phyloP scores from a whole-genome alignment of 2,329 filamentous ascomycete genomes.

The Sporothrix pseudoabietina region DNA sequence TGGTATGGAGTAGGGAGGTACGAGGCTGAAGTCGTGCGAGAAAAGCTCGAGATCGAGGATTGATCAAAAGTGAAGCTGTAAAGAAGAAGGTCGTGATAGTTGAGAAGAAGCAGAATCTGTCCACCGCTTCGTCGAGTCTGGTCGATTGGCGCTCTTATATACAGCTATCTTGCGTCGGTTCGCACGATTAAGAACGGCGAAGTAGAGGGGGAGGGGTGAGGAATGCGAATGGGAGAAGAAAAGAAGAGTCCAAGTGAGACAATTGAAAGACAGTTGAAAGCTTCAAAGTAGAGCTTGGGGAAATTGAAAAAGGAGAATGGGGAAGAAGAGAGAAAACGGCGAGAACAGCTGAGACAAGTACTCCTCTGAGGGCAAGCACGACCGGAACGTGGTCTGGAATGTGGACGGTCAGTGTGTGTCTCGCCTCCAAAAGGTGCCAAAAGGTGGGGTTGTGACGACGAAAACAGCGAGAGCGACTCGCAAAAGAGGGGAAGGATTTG shows the following conservation, averaged over 20 bases:
- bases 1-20: not conserved
- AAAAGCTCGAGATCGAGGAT: not conserved
- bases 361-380: not conserved
- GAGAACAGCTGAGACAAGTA: not conserved
- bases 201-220: not conserved
- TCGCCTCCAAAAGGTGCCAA: constrained; percentile 17
- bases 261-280: constrained; percentile 9
- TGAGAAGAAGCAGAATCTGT: not conserved
- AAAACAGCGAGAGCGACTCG: constrained; percentile 21
- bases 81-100: not conserved
- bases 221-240: constrained; percentile 15
- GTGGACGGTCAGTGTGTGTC: not conserved
- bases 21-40: not conserved
- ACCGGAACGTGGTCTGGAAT: constrained; percentile 18
- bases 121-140: not conserved
- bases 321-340: not conserved
- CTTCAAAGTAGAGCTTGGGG: constrained; percentile 11
- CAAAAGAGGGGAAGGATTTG: not conserved
- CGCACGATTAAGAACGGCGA: constrained; percentile 3
- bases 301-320: not conserved
- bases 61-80: not conserved
- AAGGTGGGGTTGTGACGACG: constrained; percentile 26
- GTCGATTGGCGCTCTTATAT: constrained; percentile 10
- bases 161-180: not conserved
- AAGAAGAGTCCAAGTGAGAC: not conserved